Conservation (phyloP, 371 early-diverging fungal genomes). For the Actinomucor elegans region DNA sequence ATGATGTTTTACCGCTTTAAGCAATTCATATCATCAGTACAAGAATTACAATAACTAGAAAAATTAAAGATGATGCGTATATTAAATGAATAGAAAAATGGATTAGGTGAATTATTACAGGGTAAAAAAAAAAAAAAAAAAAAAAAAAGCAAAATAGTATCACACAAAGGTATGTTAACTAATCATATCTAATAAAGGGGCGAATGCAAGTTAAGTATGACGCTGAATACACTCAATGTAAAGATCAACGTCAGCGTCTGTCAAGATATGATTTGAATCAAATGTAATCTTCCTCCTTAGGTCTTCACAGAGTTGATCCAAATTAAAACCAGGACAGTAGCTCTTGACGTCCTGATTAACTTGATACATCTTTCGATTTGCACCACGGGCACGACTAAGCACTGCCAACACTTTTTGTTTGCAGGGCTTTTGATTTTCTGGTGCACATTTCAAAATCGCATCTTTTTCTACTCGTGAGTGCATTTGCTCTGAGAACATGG, state of each 20-base stretch:
- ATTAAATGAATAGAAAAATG: too few relatives aligned
- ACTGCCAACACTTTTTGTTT: slow-evolving; percentile 4
- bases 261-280: slow-evolving; percentile 10
- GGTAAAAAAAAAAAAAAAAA: too few relatives aligned
- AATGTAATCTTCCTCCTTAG: slow-evolving; percentile 9
- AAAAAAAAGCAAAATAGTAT: too few relatives aligned
- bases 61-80: too few relatives aligned
- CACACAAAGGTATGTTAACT: too few relatives aligned
- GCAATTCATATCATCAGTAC: too few relatives aligned
- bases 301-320: slow-evolving; percentile 22
- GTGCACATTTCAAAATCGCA: slow-evolving; percentile 2
- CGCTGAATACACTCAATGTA: slow-evolving; percentile 22
- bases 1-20: too few relatives aligned
- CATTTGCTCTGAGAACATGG: slow-evolving; percentile 11
- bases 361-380: slow-evolving; percentile 14
- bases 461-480: slow-evolving; percentile 4
- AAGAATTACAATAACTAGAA: too few relatives aligned
- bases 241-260: slow-evolving; percentile 20
- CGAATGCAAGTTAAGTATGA: slow-evolving; percentile 7
- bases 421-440: slow-evolving; percentile 11
- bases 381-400: slow-evolving; percentile 4
- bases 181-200: too few relatives aligned
- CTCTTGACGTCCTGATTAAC: slow-evolving; percentile 15
- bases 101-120: too few relatives aligned
- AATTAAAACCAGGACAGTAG: slow-evolving; percentile 27